A percentile compares a stretch with the other conserved stretches of the same genome.
Evolutionary conservation across 225 moss, liverwort and hornwort species (phyloP).

Genomic region (Takakia lepidozioides): DNA sequence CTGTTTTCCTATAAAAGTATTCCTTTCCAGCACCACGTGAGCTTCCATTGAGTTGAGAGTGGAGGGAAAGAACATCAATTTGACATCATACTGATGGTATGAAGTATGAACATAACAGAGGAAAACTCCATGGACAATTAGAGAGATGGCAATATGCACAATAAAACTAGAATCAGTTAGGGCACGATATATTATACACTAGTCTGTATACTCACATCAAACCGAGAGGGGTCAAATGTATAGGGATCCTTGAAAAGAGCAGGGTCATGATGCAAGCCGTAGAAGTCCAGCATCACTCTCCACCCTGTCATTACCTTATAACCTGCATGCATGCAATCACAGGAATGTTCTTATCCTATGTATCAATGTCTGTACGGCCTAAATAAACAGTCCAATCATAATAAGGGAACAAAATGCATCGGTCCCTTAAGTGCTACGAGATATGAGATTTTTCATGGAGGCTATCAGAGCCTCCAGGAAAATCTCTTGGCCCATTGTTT

Average conservation of each 20-base stretch:
- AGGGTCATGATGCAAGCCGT: not conserved
- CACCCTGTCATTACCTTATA: not conserved
- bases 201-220: not conserved
- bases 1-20: too few relatives aligned
- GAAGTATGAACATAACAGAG: too few relatives aligned
- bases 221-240: not conserved
- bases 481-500: too few relatives aligned
- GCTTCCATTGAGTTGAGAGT: too few relatives aligned
- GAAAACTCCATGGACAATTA: too few relatives aligned
- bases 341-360: not conserved
- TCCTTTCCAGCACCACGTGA: too few relatives aligned
- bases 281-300: not conserved
- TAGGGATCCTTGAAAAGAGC: not conserved
- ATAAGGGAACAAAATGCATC: not conserved
- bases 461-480: too few relatives aligned
- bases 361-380: not conserved
- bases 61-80: too few relatives aligned
- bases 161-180: not conserved
- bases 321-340: not conserved
- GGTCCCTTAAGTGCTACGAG: too few relatives aligned
- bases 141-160: not conserved
- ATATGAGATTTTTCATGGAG: too few relatives aligned
- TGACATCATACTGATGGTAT: too few relatives aligned
- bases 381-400: not conserved
- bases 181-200: not conserved